Evolutionary conservation across 345 rosid species (phyloP).

Genomic region (Dipteronia sinensis): DNA sequence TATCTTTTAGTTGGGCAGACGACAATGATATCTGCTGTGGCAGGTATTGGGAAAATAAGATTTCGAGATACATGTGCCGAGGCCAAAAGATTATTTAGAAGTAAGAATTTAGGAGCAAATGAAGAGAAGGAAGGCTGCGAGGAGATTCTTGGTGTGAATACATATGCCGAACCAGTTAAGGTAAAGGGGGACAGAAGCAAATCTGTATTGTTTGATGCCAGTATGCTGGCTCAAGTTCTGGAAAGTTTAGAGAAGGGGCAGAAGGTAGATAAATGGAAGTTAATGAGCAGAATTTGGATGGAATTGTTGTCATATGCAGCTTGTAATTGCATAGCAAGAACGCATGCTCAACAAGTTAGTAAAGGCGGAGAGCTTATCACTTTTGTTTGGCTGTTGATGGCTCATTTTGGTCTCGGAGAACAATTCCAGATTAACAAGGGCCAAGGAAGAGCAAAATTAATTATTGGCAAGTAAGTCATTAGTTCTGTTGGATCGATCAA

Average conservation of each 20-base stretch:
- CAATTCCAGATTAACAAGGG: conserved; percentile 42
- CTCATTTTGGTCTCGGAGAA: conserved; percentile 60
- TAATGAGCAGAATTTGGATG: conserved; percentile 62
- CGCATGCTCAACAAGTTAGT: conserved; percentile 31
- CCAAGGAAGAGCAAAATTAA: too few relatives aligned
- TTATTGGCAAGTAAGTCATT: too few relatives aligned
- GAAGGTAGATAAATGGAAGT: conserved; percentile 33
- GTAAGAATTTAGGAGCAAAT: conserved; percentile 15
- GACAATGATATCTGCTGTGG: conserved; percentile 42
- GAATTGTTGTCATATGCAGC: conserved; percentile 63
- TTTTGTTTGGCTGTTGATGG: conserved; percentile 73
- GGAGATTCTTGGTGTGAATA: conserved; percentile 22
- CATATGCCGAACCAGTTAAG: conserved; percentile 31
- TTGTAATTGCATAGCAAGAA: conserved; percentile 45
- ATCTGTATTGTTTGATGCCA: conserved; percentile 60
- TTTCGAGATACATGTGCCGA: conserved; percentile 51
- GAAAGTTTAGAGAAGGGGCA: neutral
- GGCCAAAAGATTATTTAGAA: conserved; percentile 37
- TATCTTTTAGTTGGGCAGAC: conserved; percentile 55
- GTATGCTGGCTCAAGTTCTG: conserved; percentile 55
- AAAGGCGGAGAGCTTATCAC: conserved; percentile 68
- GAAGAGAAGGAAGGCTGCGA: conserved; percentile 20
- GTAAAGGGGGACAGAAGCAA: conserved; percentile 67
- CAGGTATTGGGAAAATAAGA: conserved; percentile 51
- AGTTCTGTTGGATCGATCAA: too few relatives aligned